Percentiles rank a stretch among this genome's conserved stretches.
phyloP scores from a whole-genome alignment of 2,329 filamentous ascomycete genomes.

The Aspergillus neotritici region DNA sequence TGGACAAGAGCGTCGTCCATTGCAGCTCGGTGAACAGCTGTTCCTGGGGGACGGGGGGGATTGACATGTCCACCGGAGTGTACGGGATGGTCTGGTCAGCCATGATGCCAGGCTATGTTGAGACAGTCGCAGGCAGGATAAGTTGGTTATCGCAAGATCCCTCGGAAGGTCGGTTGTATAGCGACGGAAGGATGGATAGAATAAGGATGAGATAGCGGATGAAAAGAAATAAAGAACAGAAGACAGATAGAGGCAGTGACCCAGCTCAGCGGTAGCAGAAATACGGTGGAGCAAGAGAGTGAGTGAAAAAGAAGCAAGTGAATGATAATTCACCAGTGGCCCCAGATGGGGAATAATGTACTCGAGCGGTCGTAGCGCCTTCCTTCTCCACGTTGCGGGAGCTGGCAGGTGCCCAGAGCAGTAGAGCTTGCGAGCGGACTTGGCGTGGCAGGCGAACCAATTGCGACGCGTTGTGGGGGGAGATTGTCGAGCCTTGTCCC shows the following conservation, averaged over 20 bases:
- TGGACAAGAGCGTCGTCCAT: constrained; percentile 54
- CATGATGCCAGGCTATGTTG: constrained; percentile 12
- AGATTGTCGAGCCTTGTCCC: background rate
- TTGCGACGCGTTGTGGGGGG: background rate
- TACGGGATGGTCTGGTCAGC: constrained; percentile 17
- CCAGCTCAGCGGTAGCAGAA: too few species aligned
- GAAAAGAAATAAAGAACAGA: constrained; percentile 32
- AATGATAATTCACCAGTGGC: constrained; percentile 24
- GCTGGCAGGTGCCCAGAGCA: constrained; percentile 4
- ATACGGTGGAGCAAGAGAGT: constrained; percentile 1
- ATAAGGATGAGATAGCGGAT: constrained; percentile 45
- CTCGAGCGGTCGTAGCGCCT: background rate
- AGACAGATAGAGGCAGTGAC: constrained; percentile 5
- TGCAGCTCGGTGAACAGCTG: constrained; percentile 50
- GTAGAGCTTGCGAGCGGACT: constrained; percentile 8
- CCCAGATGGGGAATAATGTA: background rate
- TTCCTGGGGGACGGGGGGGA: constrained; percentile 44
- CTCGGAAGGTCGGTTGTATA: background rate
- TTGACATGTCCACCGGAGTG: constrained; percentile 37
- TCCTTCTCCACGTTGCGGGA: background rate
- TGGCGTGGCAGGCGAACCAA: background rate
- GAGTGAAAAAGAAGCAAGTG: constrained; percentile 39
- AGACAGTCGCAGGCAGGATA: constrained; percentile 2
- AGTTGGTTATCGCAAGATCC: background rate
- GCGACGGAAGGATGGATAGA: background rate